Conservation (phyloP, 441 rosid genomes). For the Populus hybrid region DNA sequence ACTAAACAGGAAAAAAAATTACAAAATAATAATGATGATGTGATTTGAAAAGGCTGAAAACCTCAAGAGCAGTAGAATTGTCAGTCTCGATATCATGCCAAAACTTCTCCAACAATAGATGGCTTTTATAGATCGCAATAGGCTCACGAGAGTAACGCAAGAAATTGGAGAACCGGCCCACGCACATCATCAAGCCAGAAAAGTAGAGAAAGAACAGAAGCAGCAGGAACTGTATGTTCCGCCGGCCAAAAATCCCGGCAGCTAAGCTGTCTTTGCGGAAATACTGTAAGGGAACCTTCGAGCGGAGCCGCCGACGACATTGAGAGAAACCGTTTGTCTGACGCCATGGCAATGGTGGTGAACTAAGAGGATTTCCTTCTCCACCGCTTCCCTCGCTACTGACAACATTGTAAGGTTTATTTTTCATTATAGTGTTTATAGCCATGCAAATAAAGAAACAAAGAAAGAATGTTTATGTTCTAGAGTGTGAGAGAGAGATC, state of each 20-base stretch:
- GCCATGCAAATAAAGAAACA: conserved; percentile 25
- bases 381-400: conserved; percentile 26
- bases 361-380: conserved; percentile 67
- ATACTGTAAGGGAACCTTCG: conserved; percentile 38
- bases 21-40: background rate
- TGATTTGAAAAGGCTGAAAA: conserved; percentile 10
- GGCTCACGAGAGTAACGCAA: conserved; percentile 47
- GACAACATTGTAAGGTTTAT: conserved; percentile 36
- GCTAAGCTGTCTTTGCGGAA: conserved; percentile 33
- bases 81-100: conserved; percentile 65
- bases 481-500: background rate
- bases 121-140: conserved; percentile 78
- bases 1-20: background rate
- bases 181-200: conserved; percentile 70
- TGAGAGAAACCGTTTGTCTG: conserved; percentile 26
- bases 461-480: background rate
- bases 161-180: conserved; percentile 71
- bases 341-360: conserved; percentile 65
- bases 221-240: conserved; percentile 56
- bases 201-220: conserved; percentile 61
- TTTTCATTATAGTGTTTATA: conserved; percentile 31
- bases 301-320: conserved; percentile 53
- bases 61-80: conserved; percentile 70
- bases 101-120: conserved; percentile 59
- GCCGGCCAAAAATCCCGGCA: conserved; percentile 46